Evolutionary conservation across 208 protist species (phyloP).

Genomic region (Blechomonas ayalai): DNA sequence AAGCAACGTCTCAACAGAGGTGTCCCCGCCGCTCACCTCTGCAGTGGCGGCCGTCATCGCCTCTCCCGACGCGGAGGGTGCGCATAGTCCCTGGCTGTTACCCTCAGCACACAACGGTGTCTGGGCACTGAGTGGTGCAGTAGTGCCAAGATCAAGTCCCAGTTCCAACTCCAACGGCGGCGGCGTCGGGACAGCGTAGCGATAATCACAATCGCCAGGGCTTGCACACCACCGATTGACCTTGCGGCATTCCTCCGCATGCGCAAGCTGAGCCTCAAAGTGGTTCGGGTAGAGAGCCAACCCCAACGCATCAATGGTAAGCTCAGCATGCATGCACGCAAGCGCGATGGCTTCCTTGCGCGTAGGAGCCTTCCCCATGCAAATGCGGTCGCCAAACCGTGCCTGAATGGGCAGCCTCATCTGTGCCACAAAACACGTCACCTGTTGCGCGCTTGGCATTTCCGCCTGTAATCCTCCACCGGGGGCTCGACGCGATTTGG

Average conservation of each 20-base stretch:
- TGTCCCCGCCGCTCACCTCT: neutral
- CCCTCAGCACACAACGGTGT: neutral
- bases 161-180: slow-evolving; percentile 36
- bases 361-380: slow-evolving; percentile 53
- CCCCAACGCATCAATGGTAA: slow-evolving; percentile 81
- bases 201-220: slow-evolving; percentile 39
- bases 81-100: neutral
- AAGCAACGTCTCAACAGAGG: slow-evolving; percentile 48
- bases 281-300: slow-evolving; percentile 57
- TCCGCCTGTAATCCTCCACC: neutral
- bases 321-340: slow-evolving; percentile 88
- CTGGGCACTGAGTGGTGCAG: neutral
- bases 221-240: slow-evolving; percentile 66
- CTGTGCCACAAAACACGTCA: slow-evolving; percentile 50
- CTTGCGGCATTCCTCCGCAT: slow-evolving; percentile 57
- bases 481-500: neutral
- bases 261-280: slow-evolving; percentile 28
- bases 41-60: neutral
- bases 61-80: neutral
- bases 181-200: slow-evolving; percentile 34
- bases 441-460: neutral
- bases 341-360: slow-evolving; percentile 51
- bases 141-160: too few species aligned
- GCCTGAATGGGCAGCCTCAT: slow-evolving; percentile 54
- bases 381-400: slow-evolving; percentile 64